Percentiles rank a stretch among this genome's conserved stretches.
phyloP scores from a whole-genome alignment of 495 filamentous ascomycete species.

The Elaphomyces granulatus region DNA sequence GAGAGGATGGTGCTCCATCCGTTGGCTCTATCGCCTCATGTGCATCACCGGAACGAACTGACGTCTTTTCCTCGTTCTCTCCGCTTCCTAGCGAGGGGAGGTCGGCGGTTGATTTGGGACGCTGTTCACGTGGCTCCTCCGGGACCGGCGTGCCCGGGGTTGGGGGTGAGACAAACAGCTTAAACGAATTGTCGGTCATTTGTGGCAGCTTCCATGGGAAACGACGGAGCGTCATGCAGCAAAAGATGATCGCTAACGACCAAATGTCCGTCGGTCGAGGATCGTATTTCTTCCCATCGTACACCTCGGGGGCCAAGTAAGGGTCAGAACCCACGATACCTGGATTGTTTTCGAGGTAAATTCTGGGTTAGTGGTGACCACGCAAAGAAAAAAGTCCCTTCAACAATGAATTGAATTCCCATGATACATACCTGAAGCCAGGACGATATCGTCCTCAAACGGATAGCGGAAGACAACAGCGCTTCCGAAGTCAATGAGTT shows the following conservation, averaged over 20 bases:
- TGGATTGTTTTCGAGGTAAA: slow-evolving; percentile 21
- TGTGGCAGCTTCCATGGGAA: slow-evolving; percentile 98
- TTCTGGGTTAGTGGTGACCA: slow-evolving; percentile 6
- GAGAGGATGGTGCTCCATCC: too few species aligned
- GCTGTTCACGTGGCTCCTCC: slow-evolving; percentile 17
- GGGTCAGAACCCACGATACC: slow-evolving; percentile 97
- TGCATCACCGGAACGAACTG: background rate
- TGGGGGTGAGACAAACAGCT: slow-evolving; percentile 73
- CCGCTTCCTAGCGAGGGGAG: slow-evolving; percentile 12
- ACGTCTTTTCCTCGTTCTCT: slow-evolving; percentile 1
- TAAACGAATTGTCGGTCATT: slow-evolving; percentile 84
- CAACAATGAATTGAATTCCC: too few species aligned
- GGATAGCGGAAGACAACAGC: slow-evolving; percentile 94
- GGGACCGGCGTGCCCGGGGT: slow-evolving; percentile 34
- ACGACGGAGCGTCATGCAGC: slow-evolving; percentile 90
- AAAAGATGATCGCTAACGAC: slow-evolving; percentile 97
- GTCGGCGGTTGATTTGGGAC: slow-evolving; percentile 26
- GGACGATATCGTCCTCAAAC: slow-evolving; percentile 84
- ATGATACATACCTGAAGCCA: slow-evolving; percentile 59
- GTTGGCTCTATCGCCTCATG: too few species aligned
- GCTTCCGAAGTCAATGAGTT: slow-evolving; percentile 98
- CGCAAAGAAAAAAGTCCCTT: background rate
- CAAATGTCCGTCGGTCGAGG: slow-evolving; percentile 90
- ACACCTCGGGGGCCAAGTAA: slow-evolving; percentile 93
- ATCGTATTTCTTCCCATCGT: slow-evolving; percentile 88